Conservation (phyloP, 1,284 basidiomycete species). For the Fomitopsis schrenkii region DNA sequence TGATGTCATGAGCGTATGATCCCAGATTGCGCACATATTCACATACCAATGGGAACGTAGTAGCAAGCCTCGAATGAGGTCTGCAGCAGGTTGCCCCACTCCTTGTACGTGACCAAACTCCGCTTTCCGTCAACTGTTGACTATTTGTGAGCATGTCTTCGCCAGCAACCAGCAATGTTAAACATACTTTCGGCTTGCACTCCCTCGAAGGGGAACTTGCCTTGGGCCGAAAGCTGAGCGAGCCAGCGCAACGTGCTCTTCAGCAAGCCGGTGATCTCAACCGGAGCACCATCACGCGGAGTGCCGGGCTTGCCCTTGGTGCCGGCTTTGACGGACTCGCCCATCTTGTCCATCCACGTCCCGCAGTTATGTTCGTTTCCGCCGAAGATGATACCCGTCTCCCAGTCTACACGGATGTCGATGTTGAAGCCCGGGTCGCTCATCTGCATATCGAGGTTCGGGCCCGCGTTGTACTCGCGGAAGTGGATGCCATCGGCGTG, state of each 20-base stretch:
- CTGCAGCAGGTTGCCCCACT: slow-evolving; percentile 88
- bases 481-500: slow-evolving; percentile 93
- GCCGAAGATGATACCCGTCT: slow-evolving; percentile 86
- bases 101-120: slow-evolving; percentile 79
- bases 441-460: slow-evolving; percentile 97
- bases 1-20: not conserved
- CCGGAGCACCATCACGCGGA: slow-evolving; percentile 91
- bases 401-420: slow-evolving; percentile 92
- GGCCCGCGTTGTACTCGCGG: slow-evolving; percentile 94
- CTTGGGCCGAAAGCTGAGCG: slow-evolving; percentile 57
- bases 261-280: slow-evolving; percentile 92
- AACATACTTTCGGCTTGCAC: slow-evolving; percentile 78
- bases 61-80: slow-evolving; percentile 87
- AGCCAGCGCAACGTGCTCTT: slow-evolving; percentile 95
- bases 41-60: slow-evolving; percentile 79
- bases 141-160: not conserved
- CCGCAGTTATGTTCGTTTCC: slow-evolving; percentile 85
- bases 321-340: slow-evolving; percentile 85
- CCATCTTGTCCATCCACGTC: slow-evolving; percentile 99
- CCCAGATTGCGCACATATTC: not conserved
- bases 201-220: slow-evolving; percentile 88
- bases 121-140: slow-evolving; percentile 67
- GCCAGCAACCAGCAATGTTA: not conserved
- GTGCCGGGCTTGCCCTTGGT: slow-evolving; percentile 95
- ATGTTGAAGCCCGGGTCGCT: slow-evolving; percentile 91